Evolutionary conservation across 257 asterid species (phyloP).

Genomic region (Ballota nigra): DNA sequence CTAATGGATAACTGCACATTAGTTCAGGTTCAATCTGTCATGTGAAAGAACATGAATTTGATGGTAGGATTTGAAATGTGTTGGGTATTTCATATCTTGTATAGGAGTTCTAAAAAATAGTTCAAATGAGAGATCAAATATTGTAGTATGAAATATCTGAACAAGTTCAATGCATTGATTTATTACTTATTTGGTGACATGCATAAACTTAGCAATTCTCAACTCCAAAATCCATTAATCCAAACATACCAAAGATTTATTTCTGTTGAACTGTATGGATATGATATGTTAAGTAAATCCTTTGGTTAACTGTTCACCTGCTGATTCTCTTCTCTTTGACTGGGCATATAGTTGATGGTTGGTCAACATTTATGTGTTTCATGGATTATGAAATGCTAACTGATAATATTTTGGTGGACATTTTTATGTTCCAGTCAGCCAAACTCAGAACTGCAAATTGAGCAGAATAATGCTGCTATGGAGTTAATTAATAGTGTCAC

Average conservation of each 20-base stretch:
- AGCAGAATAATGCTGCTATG: conserved; percentile 85
- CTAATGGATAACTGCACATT: background rate
- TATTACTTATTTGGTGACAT: background rate
- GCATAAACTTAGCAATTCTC: background rate
- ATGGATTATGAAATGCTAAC: conserved; percentile 9
- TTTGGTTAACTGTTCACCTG: conserved; percentile 9
- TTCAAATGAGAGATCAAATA: conserved; percentile 4
- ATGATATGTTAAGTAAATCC: background rate
- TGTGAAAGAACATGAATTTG: background rate
- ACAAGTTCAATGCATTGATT: background rate
- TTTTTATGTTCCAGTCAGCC: conserved; percentile 49
- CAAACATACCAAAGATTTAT: background rate
- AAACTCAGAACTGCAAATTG: conserved; percentile 55
- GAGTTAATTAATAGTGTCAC: conserved; percentile 88
- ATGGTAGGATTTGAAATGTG: background rate
- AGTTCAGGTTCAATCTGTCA: background rate
- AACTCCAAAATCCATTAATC: background rate
- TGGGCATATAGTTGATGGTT: background rate
- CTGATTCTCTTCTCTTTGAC: conserved; percentile 12
- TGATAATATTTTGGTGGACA: conserved; percentile 17
- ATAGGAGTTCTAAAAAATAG: background rate
- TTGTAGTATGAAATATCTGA: background rate
- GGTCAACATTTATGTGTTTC: conserved; percentile 2
- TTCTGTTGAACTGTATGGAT: conserved; percentile 9
- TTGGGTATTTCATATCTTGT: background rate